Conservation (phyloP, 345 rosid species). For the Toxicodendron radicans region DNA sequence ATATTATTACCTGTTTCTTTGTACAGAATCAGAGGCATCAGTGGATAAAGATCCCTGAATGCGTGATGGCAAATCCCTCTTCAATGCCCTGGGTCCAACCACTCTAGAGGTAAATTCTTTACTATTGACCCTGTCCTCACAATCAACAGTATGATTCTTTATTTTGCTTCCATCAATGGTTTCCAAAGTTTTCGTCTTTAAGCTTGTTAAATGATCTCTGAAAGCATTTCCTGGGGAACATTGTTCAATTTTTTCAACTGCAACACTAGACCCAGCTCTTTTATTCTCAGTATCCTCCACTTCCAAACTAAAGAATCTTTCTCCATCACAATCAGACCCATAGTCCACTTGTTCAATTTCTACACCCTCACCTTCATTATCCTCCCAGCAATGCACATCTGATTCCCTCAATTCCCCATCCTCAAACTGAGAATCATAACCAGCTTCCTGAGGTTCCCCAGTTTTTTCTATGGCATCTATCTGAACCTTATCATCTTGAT, state of each 20-base stretch:
- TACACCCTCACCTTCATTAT: conserved; percentile 28
- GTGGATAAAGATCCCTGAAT: conserved; percentile 21
- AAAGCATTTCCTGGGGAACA: conserved; percentile 17
- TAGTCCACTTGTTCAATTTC: conserved; percentile 55
- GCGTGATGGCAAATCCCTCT: conserved; percentile 31
- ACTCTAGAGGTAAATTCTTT: conserved; percentile 31
- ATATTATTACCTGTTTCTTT: conserved; percentile 41
- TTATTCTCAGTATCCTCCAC: conserved; percentile 36
- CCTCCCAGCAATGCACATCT: conserved; percentile 38
- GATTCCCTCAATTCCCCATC: conserved; percentile 68
- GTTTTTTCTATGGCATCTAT: conserved; percentile 12
- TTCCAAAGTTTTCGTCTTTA: conserved; percentile 20
- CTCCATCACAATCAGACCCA: conserved; percentile 55
- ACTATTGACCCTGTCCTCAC: conserved; percentile 23
- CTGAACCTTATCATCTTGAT: conserved; percentile 25
- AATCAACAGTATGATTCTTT: conserved; percentile 31
- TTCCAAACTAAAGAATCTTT: conserved; percentile 31
- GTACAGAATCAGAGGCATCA: conserved; percentile 25
- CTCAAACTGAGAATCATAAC: conserved; percentile 60
- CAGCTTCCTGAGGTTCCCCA: conserved; percentile 38
- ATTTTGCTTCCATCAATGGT: conserved; percentile 30
- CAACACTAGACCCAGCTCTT: conserved; percentile 19
- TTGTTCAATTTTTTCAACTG: conserved; percentile 13
- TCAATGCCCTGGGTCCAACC: conserved; percentile 23
- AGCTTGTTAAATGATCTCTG: conserved; percentile 22